phyloP scores from a whole-genome alignment of 2,329 filamentous ascomycete genomes.

The Fusarium pseudonygamai region DNA sequence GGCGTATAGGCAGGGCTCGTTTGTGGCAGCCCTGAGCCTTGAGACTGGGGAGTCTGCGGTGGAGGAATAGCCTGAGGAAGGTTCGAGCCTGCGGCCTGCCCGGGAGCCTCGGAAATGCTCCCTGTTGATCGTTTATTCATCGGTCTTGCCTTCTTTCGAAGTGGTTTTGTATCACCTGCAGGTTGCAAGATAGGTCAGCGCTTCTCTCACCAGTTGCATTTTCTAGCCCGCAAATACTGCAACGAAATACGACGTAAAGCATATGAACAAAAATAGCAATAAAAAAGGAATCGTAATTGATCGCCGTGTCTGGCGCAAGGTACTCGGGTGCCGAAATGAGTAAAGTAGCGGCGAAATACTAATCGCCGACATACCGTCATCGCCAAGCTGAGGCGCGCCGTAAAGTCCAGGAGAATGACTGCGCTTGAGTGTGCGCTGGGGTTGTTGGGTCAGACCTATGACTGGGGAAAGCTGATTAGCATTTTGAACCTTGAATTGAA shows the following conservation, averaged over 20 bases:
- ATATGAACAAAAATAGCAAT: slow-evolving; percentile 44
- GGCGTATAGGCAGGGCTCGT: slow-evolving; percentile 52
- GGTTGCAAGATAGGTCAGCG: slow-evolving; percentile 45
- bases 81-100: slow-evolving; percentile 59
- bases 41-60: slow-evolving; percentile 65
- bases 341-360: slow-evolving; percentile 50
- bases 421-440: slow-evolving; percentile 78
- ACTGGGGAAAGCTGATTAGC: slow-evolving; percentile 38
- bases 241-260: slow-evolving; percentile 44
- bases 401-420: slow-evolving; percentile 78
- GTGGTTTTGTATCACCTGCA: slow-evolving; percentile 60
- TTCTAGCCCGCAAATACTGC: neutral
- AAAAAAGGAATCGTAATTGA: slow-evolving; percentile 22
- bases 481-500: slow-evolving; percentile 21
- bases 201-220: neutral
- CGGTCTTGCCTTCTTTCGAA: slow-evolving; percentile 66
- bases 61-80: slow-evolving; percentile 54
- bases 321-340: slow-evolving; percentile 41
- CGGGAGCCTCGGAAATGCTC: slow-evolving; percentile 65
- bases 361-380: slow-evolving; percentile 74
- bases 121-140: slow-evolving; percentile 67
- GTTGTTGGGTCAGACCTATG: slow-evolving; percentile 61
- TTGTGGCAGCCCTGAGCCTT: slow-evolving; percentile 58
- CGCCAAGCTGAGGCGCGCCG: slow-evolving; percentile 63
- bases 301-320: slow-evolving; percentile 25